Base-by-base conservation (phyloP, 352 stramenopile species). In the Elongisporangium senticosum region DNA sequence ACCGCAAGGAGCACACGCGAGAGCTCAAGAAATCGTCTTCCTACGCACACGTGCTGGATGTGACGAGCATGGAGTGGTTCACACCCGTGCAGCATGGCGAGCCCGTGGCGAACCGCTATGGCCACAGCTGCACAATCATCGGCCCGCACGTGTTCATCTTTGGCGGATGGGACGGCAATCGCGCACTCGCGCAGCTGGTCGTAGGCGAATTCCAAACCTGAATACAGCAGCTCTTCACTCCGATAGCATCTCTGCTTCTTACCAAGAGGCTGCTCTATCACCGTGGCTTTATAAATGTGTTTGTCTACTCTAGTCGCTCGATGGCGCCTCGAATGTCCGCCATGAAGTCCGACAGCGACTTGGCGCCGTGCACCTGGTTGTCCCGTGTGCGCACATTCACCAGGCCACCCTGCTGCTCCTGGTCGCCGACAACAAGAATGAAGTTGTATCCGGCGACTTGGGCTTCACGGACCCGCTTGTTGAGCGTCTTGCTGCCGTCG, bases 391-490 rank as follows among this genome's bases (percentile, higher is more conserved):
- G 86, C 17, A 95, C 74, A 58, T 90, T 93, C 15, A 95, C 82
- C 33, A 81, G 50, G 17, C 67, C 23, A 3, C 66, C 53, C 15
- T 69, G 72, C 52, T 79, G 59, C 62, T 95, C 86, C 59, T 88
- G 81, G 56, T 83, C 82, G 6, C 86, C 86, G 28, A 95, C 78
- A 17, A 95, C 83, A 15, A 95, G 61, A 50, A 95, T 93, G 69
- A 88, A 95, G 66, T 93, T 95, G 71, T 92, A 95, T 22, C 76
- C 74, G 1, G 78, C 82, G 58, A 95, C 59, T 57, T 95, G 83
- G 3, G 76, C 83, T 37, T 95, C 86, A 39, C 86, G 86, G 22
- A 95, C 69, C 48, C 77, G 75, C 58, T 95, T 95, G 72, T 92
- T 92, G 19, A 95, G 79, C 24, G 86, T 95, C 70, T 93, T 95